Conservation (phyloP, 2,329 filamentous ascomycete genomes). For the Fusarium stilboides region DNA sequence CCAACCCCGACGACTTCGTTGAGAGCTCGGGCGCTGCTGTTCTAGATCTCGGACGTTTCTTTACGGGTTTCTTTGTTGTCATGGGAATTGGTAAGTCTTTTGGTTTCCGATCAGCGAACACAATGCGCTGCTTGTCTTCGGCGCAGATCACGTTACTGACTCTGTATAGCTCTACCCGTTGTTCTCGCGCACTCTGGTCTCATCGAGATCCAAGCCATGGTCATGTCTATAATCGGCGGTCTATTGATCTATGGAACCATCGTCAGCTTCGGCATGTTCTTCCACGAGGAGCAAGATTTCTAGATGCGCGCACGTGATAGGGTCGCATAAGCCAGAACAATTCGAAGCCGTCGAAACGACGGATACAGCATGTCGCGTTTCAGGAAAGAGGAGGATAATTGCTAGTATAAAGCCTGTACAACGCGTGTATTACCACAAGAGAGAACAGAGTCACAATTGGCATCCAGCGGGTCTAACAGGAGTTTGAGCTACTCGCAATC, state of each 20-base stretch:
- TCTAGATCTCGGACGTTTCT: conserved; percentile 94
- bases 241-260: conserved; percentile 98
- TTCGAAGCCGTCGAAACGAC: background rate
- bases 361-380: conserved; percentile 13
- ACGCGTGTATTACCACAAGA: conserved; percentile 45
- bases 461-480: conserved; percentile 42
- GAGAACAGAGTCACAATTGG: conserved; percentile 23
- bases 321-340: conserved; percentile 5
- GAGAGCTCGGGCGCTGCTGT: conserved; percentile 85
- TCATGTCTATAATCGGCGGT: conserved; percentile 95
- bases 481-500: conserved; percentile 32
- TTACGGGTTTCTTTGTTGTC: conserved; percentile 94
- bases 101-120: background rate
- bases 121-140: background rate
- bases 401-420: conserved; percentile 22
- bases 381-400: conserved; percentile 33
- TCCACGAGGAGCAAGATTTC: conserved; percentile 97
- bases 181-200: conserved; percentile 89
- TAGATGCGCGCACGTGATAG: conserved; percentile 58
- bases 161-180: conserved; percentile 81
- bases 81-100: conserved; percentile 91
- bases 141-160: conserved; percentile 33
- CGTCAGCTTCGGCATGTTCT: conserved; percentile 98
- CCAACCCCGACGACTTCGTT: conserved; percentile 96
- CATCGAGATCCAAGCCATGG: conserved; percentile 87